phyloP scores from a whole-genome alignment of 2,329 filamentous ascomycete species.

The Cladosporium halotolerans region DNA sequence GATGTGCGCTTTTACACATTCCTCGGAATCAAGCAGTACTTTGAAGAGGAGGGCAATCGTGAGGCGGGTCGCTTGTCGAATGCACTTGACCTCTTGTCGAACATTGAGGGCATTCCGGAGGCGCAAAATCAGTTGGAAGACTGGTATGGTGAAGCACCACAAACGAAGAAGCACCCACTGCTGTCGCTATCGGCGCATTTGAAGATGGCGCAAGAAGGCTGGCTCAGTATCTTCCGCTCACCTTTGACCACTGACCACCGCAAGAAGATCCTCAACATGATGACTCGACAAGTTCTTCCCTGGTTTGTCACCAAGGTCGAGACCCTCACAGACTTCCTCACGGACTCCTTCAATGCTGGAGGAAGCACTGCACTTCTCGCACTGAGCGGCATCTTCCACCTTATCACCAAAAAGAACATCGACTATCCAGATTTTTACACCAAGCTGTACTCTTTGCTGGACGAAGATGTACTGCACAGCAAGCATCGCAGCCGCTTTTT shows the following conservation, averaged over 20 bases:
- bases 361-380: slow-evolving; percentile 83
- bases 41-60: slow-evolving; percentile 18
- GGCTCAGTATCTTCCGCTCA: slow-evolving; percentile 69
- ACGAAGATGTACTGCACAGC: slow-evolving; percentile 80
- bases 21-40: slow-evolving; percentile 58
- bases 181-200: slow-evolving; percentile 65
- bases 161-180: slow-evolving; percentile 61
- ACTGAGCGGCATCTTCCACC: slow-evolving; percentile 86
- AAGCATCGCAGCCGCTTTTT: slow-evolving; percentile 93
- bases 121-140: slow-evolving; percentile 60
- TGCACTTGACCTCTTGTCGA: slow-evolving; percentile 56
- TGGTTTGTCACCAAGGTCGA: slow-evolving; percentile 80
- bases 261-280: slow-evolving; percentile 68
- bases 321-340: slow-evolving; percentile 89
- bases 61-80: slow-evolving; percentile 46
- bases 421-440: slow-evolving; percentile 80
- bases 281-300: slow-evolving; percentile 73
- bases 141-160: slow-evolving; percentile 60
- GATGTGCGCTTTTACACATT: slow-evolving; percentile 83
- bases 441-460: slow-evolving; percentile 88
- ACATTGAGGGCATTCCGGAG: slow-evolving; percentile 64
- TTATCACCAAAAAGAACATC: slow-evolving; percentile 88
- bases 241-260: slow-evolving; percentile 65
- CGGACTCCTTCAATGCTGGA: slow-evolving; percentile 83
- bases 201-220: slow-evolving; percentile 75